Conservation (phyloP, 768 basidiomycete species). For the Boletus barrowsii region DNA sequence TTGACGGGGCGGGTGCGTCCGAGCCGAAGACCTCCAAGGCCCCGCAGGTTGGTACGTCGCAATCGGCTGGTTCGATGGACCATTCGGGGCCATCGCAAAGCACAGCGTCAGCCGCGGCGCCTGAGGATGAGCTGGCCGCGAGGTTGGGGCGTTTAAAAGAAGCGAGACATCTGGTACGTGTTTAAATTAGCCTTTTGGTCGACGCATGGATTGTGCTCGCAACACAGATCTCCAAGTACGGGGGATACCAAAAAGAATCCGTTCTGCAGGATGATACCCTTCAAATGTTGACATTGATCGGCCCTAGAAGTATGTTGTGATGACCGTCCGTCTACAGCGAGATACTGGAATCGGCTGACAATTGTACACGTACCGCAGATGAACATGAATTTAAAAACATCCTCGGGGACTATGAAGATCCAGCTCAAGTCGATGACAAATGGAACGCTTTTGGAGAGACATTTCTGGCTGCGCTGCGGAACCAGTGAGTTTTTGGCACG, state of each 20-base stretch:
- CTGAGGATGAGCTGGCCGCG: slow-evolving; percentile 10
- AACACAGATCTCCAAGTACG: slow-evolving; percentile 16
- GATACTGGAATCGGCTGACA: background rate
- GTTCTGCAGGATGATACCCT: slow-evolving; percentile 27
- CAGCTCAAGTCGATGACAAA: slow-evolving; percentile 11
- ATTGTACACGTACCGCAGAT: slow-evolving; percentile 8
- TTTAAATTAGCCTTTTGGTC: background rate
- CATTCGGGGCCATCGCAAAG: background rate
- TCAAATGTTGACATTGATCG: slow-evolving; percentile 18
- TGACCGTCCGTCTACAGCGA: too few species aligned
- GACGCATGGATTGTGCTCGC: background rate
- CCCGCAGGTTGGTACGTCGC: slow-evolving; percentile 13
- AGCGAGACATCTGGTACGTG: slow-evolving; percentile 19
- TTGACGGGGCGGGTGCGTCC: background rate
- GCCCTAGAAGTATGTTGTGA: slow-evolving; percentile 17
- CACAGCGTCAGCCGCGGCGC: background rate
- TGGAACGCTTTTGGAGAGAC: slow-evolving; percentile 18
- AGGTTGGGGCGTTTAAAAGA: slow-evolving; percentile 19
- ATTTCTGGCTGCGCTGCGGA: slow-evolving; percentile 18
- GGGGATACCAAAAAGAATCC: background rate
- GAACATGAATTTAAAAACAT: slow-evolving; percentile 7
- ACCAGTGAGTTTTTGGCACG: slow-evolving; percentile 12
- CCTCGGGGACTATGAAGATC: slow-evolving; percentile 19
- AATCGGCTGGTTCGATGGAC: background rate
- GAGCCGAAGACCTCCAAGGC: slow-evolving; percentile 6